Evolutionary conservation across 148 eudicot genomes (phyloP), one percentile per base, ranked within the genome.

Genomic region (Amaranthus palmeri): DNA sequence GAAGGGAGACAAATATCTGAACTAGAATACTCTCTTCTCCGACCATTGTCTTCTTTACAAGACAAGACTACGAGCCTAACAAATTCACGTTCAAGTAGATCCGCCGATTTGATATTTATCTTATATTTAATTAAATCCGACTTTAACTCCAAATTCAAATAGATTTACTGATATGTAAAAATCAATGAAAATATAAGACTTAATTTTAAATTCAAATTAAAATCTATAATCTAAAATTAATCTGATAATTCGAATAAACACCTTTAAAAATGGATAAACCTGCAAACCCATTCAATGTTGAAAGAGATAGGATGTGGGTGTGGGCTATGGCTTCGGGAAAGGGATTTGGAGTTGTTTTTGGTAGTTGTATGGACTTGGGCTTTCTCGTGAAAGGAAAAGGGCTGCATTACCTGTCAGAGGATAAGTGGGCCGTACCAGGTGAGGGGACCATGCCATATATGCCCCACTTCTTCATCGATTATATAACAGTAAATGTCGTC

Each of bases 311-410:
- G 47, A 61, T 54, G 11, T 74, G 65, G 65, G 54, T 68, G 69
- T 72, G 68, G 62, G 55, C 53, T 36, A 44, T 44, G 49, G 36
- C 36, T 25, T 25, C 36, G 36, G 36, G 36, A 25, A 25, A 25
- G 36, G 36, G 0, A 60, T 55, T 73, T 55, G 3, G 40, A 53
- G 18, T 4, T 54, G 45, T 43, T 10, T 36, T 6, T 51, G 67
- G 36, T 17, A 15, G 50, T 10, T 18, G 72, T 70, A 63, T 77
- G 76, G 80, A 69, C 76, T 78, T 72, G 80, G 76, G 75, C 74
- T 64, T 62, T 17, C 43, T 57, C 51, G 12, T 74, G 59, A 74
- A 57, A 8, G n/a, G 43, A 9, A 48, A 74, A 54, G 65, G 64
- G 7, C 64, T 75, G 49, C 11, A 40, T n/a, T 10, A 7, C 41